Evolutionary conservation across 768 basidiomycete genomes (phyloP), one percentile per base, ranked within the genome.

Genomic region (Infundibulicybe gibba): DNA sequence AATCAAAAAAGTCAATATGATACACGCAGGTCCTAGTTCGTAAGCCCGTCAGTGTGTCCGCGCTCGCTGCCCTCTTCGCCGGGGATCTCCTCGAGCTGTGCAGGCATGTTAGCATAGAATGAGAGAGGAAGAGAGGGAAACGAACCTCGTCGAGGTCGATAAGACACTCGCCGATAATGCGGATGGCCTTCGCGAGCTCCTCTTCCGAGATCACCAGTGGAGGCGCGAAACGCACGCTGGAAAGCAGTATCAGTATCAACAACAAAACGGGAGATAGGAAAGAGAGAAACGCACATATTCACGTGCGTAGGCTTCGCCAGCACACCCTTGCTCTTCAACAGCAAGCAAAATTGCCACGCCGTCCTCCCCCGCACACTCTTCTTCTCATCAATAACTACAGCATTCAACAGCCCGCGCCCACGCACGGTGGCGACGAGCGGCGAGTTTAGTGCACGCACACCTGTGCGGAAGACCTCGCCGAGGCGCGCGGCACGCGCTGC

Each of bases 281-380:
- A 17, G 20, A 13, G 46, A 14, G 34, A 2, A 14, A 74, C 91
- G 57, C 57, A 94, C 92, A 90, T 92, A 66, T 95, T 95, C 20
- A 85, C 80, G 59, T 97, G 94, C 0, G 95, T 97, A 11, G 97
- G 94, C 75, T 99, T 98, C 21, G 94, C 95, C 52, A 99, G 70
- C 46, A 97, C 79, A 3, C 94, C 93, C 40, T 90, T 79, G 55
- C 83, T 85, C 83, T 94, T 95, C 64, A 98, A 67, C 58, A 97
- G 65, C 61, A 98, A 61, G 67, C 97, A 98, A 44, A 98, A 74
- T 63, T 98, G 91, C 97, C 95, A 99, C 4, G 94, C 97, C 1
- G 89, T 85, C 43, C 92, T 72, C 13, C 89, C 86, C 66, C 80
- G 87, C 40, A 52, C 65, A 56, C 87, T 91, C 71, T 79, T 79